Evolutionary conservation across 805 yeast species (phyloP), one percentile per base, ranked within the genome.

Genomic region (Candida wancherniae): DNA sequence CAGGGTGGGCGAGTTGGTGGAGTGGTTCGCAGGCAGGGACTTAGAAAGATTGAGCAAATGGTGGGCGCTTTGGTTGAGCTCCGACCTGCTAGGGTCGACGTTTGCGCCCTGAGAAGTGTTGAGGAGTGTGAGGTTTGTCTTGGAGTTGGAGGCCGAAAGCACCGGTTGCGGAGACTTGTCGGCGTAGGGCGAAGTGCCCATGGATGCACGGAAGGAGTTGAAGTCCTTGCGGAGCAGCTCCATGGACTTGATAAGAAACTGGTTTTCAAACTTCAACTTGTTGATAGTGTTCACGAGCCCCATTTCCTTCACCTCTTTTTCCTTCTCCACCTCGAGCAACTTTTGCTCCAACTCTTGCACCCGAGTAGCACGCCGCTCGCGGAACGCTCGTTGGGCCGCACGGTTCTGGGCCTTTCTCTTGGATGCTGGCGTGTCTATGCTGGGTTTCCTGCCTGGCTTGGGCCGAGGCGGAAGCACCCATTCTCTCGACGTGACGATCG

Each of bases 351-450:
- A 64, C 51, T 83, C 94, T 36, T 76, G 77, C 6, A 86, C 84
- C 30, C 87, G 62, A 19, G 83, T 82, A 12, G 95, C 94, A 47
- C 94, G 64, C 42, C 95, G 69, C 54, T 86, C 94, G 42, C 96
- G 63, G 61, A 85, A 84, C 2, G 97, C 94, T 36, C 95, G 53
- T 63, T 88, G 94, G 14, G 96, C 95, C n/a, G 92, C 94, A 36
- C 96, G 64, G 53, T 87, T 87, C 56, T 84, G 96, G 3, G 94
- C 94, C 57, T 85, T 85, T 32, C 95, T 63, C 55, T 84, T 84
- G 14, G 81, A 76, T 1, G 88, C 87, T 0, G 95, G 94, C 0
- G 88, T 75, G 43, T 85, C 95, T 4, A 72, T 70, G 41, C 77
- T 64, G 10, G 82, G 82, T 54, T 77, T 77, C 16, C 71, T 45